Evolutionary conservation across 1,139 yeast genomes (phyloP).

Genomic region (Nakaseomyces delphensis): DNA sequence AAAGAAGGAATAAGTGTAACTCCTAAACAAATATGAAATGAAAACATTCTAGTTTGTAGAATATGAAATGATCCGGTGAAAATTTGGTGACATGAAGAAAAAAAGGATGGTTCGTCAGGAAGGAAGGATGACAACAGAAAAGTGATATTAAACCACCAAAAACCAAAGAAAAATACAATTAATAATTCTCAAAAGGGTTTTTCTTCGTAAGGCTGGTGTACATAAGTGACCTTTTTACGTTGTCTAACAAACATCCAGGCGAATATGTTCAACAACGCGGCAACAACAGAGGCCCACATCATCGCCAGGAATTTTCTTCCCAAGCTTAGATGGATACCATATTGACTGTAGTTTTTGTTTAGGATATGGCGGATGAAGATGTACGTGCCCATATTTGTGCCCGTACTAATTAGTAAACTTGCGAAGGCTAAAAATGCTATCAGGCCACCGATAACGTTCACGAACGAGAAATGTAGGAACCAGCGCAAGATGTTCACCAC

Average conservation of each 20-base stretch:
- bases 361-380: constrained; percentile 19
- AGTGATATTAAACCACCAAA: background rate
- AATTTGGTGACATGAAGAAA: background rate
- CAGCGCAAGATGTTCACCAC: constrained; percentile 20
- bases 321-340: constrained; percentile 21
- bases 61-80: constrained; percentile 2
- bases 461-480: constrained; percentile 18
- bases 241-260: constrained; percentile 23
- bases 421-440: constrained; percentile 19
- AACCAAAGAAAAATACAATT: background rate
- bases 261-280: constrained; percentile 19
- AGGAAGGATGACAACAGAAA: background rate
- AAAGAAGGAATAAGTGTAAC: background rate
- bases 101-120: background rate
- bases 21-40: background rate
- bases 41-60: background rate
- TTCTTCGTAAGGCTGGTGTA: constrained; percentile 6
- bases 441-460: constrained; percentile 21
- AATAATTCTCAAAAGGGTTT: background rate
- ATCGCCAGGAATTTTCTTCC: constrained; percentile 22
- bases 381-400: constrained; percentile 25
- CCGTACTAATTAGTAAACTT: constrained; percentile 22
- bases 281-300: constrained; percentile 26
- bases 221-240: constrained; percentile 10
- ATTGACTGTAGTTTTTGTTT: constrained; percentile 16